phyloP scores from a whole-genome alignment of 2,329 filamentous ascomycete species.

The Scolecobasidium constrictum region DNA sequence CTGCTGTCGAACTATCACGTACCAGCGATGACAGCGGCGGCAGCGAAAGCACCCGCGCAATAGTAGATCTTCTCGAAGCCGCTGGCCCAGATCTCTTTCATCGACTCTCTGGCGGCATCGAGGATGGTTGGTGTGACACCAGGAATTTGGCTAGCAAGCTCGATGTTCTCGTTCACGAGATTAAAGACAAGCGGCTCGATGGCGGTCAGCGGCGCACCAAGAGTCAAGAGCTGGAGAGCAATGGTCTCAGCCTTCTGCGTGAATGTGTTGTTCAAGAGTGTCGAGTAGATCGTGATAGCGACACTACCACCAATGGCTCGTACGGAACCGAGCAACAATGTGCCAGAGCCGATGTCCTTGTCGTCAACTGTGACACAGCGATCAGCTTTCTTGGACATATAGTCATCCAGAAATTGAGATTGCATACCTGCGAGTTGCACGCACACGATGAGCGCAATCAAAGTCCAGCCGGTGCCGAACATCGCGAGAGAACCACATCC shows the following conservation, averaged over 20 bases:
- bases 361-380: no score
- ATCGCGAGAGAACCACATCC: constrained; percentile 3
- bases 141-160: constrained; percentile 5
- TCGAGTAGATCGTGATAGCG: constrained; percentile 9
- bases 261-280: constrained; percentile 5
- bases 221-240: neutral
- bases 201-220: neutral
- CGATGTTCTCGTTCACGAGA: neutral
- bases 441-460: constrained; percentile 9
- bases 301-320: constrained; percentile 10
- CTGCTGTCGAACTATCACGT: no score
- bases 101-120: constrained; percentile 3
- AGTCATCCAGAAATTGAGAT: no score
- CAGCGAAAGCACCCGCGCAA: constrained; percentile 4
- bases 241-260: neutral
- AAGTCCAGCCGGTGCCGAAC: constrained; percentile 5
- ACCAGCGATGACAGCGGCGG: constrained; percentile 4
- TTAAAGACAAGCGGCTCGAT: neutral
- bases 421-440: constrained; percentile 9
- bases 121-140: constrained; percentile 6
- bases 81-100: constrained; percentile 6
- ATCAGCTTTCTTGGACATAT: no score
- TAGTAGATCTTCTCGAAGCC: constrained; percentile 9
- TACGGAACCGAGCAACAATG: constrained; percentile 7
- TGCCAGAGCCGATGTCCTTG: constrained; percentile 9